Evolutionary conservation across 2,329 filamentous ascomycete genomes (phyloP).

Genomic region (Cercospora zeae-maydis): DNA sequence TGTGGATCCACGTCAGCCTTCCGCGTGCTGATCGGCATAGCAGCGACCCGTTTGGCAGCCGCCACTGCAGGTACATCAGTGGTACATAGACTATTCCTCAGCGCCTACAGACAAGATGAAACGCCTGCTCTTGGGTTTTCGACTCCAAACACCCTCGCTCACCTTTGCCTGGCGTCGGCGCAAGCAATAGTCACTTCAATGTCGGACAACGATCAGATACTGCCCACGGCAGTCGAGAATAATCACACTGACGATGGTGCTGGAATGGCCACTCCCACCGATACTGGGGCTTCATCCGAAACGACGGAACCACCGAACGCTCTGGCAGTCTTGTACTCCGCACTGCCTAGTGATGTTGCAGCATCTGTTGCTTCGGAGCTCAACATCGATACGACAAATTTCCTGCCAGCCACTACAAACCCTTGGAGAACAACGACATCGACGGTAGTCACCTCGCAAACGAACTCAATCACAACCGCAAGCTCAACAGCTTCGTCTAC

Average conservation of each 20-base stretch:
- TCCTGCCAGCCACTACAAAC: constrained; percentile 1
- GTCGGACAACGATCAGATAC: constrained; percentile 4
- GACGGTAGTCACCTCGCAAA: background rate
- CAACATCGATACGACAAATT: constrained; percentile 5
- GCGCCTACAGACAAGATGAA: constrained; percentile 9
- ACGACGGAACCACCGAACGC: constrained; percentile 12
- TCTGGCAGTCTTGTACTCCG: constrained; percentile 10
- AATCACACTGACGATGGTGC: background rate
- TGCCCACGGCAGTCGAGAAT: background rate
- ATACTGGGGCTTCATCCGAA: background rate
- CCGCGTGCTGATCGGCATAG: constrained; percentile 8
- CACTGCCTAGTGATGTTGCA: constrained; percentile 14
- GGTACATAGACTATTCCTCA: constrained; percentile 9
- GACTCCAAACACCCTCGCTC: background rate
- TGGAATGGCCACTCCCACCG: background rate
- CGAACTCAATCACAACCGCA: background rate
- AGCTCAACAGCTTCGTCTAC: constrained; percentile 2
- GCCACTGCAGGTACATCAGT: constrained; percentile 17
- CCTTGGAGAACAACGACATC: background rate
- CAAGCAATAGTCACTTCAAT: background rate
- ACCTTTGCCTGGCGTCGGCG: background rate
- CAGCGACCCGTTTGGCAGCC: constrained; percentile 13
- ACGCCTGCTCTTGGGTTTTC: background rate
- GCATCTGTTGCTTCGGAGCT: constrained; percentile 11
- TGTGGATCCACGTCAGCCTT: constrained; percentile 17